phyloP scores from a whole-genome alignment of 805 yeast genomes.

The Suhomyces prunicola region DNA sequence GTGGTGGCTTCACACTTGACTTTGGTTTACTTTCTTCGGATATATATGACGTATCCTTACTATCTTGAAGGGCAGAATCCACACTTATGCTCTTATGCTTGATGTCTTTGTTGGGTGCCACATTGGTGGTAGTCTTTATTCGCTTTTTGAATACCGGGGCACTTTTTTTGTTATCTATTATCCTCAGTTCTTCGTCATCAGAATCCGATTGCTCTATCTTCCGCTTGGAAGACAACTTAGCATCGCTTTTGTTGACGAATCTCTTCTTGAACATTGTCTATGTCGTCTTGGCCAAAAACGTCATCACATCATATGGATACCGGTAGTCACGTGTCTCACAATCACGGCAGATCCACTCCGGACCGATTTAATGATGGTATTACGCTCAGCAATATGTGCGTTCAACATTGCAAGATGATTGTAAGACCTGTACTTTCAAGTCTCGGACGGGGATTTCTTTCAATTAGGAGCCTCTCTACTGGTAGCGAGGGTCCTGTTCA shows the following conservation, averaged over 20 bases:
- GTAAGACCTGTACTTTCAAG: background rate
- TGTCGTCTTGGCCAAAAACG: background rate
- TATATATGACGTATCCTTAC: background rate
- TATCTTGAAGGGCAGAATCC: background rate
- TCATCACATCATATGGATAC: background rate
- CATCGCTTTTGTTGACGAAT: conserved; percentile 5
- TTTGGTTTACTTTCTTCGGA: background rate
- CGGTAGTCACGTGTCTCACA: background rate
- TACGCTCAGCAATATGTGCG: background rate
- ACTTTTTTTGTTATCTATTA: background rate
- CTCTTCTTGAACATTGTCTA: conserved; percentile 12
- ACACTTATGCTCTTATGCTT: conserved; percentile 1
- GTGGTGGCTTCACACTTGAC: conserved; percentile 22
- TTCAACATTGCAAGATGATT: background rate
- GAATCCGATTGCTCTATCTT: conserved; percentile 6
- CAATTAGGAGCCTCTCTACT: background rate
- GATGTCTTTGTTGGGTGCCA: background rate
- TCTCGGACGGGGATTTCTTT: background rate
- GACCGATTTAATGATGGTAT: background rate
- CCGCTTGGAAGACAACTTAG: conserved; percentile 1
- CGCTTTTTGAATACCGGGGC: conserved; percentile 7
- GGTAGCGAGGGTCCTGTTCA: background rate
- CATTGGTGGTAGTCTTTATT: background rate
- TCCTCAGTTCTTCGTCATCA: background rate
- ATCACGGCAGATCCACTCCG: background rate